Evolutionary conservation across 306 rosid genomes (phyloP), one percentile per base, ranked within the genome.

Genomic region (Inga leiocalycina): DNA sequence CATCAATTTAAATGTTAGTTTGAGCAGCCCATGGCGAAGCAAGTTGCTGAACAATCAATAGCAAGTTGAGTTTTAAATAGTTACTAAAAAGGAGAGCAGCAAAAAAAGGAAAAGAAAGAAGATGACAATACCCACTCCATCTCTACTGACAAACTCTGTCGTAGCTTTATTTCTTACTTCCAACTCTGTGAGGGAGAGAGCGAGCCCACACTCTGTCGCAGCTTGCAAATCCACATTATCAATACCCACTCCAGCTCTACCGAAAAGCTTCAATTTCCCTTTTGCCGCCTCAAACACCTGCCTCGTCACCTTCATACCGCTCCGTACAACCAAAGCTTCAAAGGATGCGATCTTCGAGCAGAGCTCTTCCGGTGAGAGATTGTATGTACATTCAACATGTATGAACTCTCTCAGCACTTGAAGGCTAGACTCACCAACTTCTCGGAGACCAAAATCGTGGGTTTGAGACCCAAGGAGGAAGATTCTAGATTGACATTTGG

Each of bases 181-280:
- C n/a, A n/a, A n/a, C n/a, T n/a, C n/a, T n/a, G n/a, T n/a, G n/a
- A n/a, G n/a, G n/a, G n/a, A n/a, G n/a, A n/a, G n/a, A n/a, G n/a
- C n/a, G n/a, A n/a, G n/a, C 1, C 95, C 94, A 41, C 74, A 88
- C 79, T 93, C 91, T 0, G 95, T 93, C 43, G 95, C 92, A 0
- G 97, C 91, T 32, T 90, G 89, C 43, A 93, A 91, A 85, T 93
- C 95, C 59, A 93, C 95, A 57, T 93, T 93, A 79, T 93, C 95
- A 27, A 93, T 93, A 0, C 97, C 94, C 3, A 93, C 95, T 0
- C 97, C 97, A 14, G 97, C 97, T 59, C 97, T 88, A 0, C 97
- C 95, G 30, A 93, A 95, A 27, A 93, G 95, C 87, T 90, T 91
- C 74, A 93, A 70, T 79, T 84, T 84, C 72, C 94, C 95, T 9